Conservation (phyloP, 106 monocot species). For the Dioscorea zingiberensis region DNA sequence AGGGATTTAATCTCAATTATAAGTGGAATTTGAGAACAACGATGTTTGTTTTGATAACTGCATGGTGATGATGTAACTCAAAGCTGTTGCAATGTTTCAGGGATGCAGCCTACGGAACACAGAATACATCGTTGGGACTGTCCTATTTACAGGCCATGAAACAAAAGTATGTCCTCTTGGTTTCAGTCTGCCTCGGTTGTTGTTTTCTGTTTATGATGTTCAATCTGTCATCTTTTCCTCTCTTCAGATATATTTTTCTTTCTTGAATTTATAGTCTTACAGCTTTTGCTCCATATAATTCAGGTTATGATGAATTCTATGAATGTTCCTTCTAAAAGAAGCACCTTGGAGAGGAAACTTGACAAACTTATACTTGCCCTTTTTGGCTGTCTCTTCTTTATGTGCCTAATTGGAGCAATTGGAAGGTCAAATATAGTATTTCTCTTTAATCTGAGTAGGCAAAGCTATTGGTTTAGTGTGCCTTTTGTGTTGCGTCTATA, state of each 20-base stretch:
- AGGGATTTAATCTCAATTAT: no score
- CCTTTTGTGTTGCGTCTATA: no score
- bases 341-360: slow-evolving; percentile 96
- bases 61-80: no score
- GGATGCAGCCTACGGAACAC: slow-evolving; percentile 98
- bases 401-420: slow-evolving; percentile 97
- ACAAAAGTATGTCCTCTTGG: slow-evolving; percentile 67
- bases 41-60: no score
- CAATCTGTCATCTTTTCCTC: background rate
- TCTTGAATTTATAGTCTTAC: background rate
- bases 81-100: slow-evolving; percentile 26
- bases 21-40: no score
- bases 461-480: no score
- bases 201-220: background rate
- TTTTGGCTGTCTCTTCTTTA: slow-evolving; percentile 71
- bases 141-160: slow-evolving; percentile 95
- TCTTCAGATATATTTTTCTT: no score
- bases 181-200: no score
- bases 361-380: slow-evolving; percentile 95
- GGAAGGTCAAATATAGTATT: slow-evolving; percentile 55
- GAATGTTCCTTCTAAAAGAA: slow-evolving; percentile 99
- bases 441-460: no score
- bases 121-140: slow-evolving; percentile 83
- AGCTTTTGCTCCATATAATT: background rate
- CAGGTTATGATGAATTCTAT: slow-evolving; percentile 99